Evolutionary conservation across 2,329 filamentous ascomycete species (phyloP).

Genomic region (Colletotrichum echinochloae): DNA sequence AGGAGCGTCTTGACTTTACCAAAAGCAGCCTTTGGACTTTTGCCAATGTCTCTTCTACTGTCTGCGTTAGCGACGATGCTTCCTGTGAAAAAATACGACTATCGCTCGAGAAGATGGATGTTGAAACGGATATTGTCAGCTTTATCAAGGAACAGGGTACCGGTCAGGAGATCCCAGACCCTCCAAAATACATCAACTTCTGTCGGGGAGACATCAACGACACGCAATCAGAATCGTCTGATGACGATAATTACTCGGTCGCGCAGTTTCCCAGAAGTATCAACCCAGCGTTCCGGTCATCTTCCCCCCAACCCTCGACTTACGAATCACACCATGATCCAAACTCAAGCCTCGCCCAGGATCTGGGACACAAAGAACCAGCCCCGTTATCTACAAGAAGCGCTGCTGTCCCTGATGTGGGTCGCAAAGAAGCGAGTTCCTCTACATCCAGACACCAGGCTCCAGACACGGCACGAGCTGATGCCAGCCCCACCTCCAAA

Average conservation of each 20-base stretch:
- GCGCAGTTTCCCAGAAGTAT: conserved; percentile 96
- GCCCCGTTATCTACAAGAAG: not conserved
- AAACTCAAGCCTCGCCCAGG: conserved; percentile 76
- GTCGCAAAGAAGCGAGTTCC: conserved; percentile 22
- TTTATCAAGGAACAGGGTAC: conserved; percentile 94
- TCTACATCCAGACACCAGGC: conserved; percentile 18
- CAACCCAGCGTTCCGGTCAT: conserved; percentile 95
- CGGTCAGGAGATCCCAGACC: conserved; percentile 96
- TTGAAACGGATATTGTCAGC: conserved; percentile 89
- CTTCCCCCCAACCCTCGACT: conserved; percentile 93
- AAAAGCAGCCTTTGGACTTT: conserved; percentile 99
- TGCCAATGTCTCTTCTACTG: conserved; percentile 95
- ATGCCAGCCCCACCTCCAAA: conserved; percentile 8
- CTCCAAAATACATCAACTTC: conserved; percentile 99
- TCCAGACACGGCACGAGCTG: conserved; percentile 1
- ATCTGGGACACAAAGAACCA: conserved; percentile 62
- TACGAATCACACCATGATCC: conserved; percentile 94
- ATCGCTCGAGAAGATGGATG: conserved; percentile 93
- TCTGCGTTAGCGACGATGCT: conserved; percentile 96
- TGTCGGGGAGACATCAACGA: conserved; percentile 89
- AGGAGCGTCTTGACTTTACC: conserved; percentile 95
- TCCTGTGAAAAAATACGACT: conserved; percentile 97
- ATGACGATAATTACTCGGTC: conserved; percentile 91
- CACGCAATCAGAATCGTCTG: conserved; percentile 82
- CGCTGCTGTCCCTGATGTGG: conserved; percentile 1